A percentile compares a stretch with the other conserved stretches of the same genome.
These are phyloP conservation scores for Arabis alpina DNA, from an alignment of 345 rosid species.

Conservation along the genomic window DNA sequence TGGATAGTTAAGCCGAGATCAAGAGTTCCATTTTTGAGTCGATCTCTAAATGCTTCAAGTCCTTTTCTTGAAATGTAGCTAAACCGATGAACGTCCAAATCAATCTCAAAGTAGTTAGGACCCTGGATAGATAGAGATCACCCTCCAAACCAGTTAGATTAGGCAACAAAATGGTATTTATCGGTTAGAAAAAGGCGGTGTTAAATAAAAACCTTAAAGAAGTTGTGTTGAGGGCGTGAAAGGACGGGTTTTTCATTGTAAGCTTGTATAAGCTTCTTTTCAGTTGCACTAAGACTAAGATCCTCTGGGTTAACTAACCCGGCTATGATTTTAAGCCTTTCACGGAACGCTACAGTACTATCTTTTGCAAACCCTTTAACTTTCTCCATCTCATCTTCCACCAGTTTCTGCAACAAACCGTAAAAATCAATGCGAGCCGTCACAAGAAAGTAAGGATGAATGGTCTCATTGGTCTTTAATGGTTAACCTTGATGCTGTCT, in stretches of 20 bases:
- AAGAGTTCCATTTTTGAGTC: conserved; percentile 68
- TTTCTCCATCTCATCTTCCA: conserved; percentile 82
- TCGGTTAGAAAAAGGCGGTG: not conserved
- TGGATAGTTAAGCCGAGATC: conserved; percentile 87
- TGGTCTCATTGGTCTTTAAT: not conserved
- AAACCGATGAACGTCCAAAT: conserved; percentile 87
- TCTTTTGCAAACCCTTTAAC: conserved; percentile 79
- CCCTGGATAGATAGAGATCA: conserved; percentile 52
- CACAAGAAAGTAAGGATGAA: conserved; percentile 40
- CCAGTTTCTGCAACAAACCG: conserved; percentile 52
- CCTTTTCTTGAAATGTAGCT: conserved; percentile 91
- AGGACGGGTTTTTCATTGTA: conserved; percentile 91
- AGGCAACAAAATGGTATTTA: not conserved
- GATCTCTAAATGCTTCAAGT: conserved; percentile 77
- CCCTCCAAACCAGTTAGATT: not conserved
- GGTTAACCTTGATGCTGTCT: conserved; percentile 67
- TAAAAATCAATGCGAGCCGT: not conserved
- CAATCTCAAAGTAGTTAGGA: conserved; percentile 82
- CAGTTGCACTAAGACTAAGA: conserved; percentile 67
- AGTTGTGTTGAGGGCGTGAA: conserved; percentile 86
- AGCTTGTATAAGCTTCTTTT: conserved; percentile 70
- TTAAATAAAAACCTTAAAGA: conserved; percentile 52
- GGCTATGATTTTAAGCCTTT: conserved; percentile 76
- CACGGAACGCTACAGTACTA: conserved; percentile 64
- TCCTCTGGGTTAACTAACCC: conserved; percentile 76